Conservation (phyloP, 2,329 filamentous ascomycete genomes). For the Canariomyces notabilis region DNA sequence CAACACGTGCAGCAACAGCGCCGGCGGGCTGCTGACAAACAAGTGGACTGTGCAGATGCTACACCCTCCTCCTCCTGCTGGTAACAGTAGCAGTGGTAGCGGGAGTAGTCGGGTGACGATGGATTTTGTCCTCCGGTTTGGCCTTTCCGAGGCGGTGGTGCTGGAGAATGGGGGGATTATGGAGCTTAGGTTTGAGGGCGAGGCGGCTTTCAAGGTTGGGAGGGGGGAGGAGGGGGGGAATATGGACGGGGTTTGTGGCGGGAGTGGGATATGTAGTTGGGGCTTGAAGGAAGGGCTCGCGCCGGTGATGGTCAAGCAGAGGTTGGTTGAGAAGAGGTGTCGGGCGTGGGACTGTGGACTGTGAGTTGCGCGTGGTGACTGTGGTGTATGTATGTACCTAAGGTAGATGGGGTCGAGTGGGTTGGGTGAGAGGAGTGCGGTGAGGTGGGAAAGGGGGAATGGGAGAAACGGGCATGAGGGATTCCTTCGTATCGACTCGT, state of each 20-base stretch:
- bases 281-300: conserved; percentile 3
- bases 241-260: conserved; percentile 13
- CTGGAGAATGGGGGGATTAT: conserved; percentile 9
- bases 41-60: conserved; percentile 28
- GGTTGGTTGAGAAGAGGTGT: conserved; percentile 11
- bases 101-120: conserved; percentile 13
- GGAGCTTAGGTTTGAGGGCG: conserved; percentile 20
- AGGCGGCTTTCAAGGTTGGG: conserved; percentile 24
- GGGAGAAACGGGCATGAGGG: too few relatives aligned
- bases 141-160: conserved; percentile 20
- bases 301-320: conserved; percentile 10
- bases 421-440: too few relatives aligned
- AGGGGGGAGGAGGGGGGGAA: not conserved
- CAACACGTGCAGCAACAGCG: conserved; percentile 16
- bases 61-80: too few relatives aligned
- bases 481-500: too few relatives aligned
- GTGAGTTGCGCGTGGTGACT: too few relatives aligned
- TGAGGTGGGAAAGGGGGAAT: not conserved
- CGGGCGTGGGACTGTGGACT: conserved; percentile 7
- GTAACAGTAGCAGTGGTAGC: too few relatives aligned
- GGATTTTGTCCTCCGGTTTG: conserved; percentile 24
- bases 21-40: too few relatives aligned
- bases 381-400: too few relatives aligned
- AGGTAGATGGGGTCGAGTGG: too few relatives aligned
- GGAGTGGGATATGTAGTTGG: conserved; percentile 16